Conservation (phyloP, 148 eudicot species). For the Rhododendron griersonianum region DNA sequence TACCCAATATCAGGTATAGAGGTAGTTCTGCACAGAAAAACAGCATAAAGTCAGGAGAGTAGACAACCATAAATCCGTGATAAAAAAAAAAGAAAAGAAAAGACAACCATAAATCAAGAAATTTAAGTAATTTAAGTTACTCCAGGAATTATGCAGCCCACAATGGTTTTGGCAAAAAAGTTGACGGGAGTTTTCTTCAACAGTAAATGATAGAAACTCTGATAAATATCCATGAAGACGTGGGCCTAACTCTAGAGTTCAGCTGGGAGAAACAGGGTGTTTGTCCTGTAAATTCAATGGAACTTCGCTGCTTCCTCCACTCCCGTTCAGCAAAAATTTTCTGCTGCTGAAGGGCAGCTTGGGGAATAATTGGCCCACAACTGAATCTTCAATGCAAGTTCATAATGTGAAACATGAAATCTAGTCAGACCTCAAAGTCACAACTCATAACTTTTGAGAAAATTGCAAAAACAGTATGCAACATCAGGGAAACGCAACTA, state of each 20-base stretch:
- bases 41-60: slow-evolving; percentile 7
- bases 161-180: neutral
- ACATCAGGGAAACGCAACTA: neutral
- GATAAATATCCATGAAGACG: neutral
- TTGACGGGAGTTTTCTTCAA: neutral
- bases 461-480: slow-evolving; percentile 5
- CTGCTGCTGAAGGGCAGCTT: neutral
- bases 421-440: neutral
- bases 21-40: slow-evolving; percentile 72
- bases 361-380: neutral
- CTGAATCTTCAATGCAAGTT: neutral
- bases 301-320: slow-evolving; percentile 4
- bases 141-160: neutral
- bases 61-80: slow-evolving; percentile 4
- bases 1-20: slow-evolving; percentile 84
- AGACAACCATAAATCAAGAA: neutral
- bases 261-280: neutral
- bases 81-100: neutral
- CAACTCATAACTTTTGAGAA: neutral
- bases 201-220: neutral
- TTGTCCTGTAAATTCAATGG: neutral
- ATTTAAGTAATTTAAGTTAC: neutral
- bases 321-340: neutral
- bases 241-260: neutral
- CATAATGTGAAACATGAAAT: neutral